Percentiles rank a stretch among this genome's conserved stretches.
Evolutionary conservation across 345 rosid species (phyloP).

Genomic region (Rhodamnia argentea): DNA sequence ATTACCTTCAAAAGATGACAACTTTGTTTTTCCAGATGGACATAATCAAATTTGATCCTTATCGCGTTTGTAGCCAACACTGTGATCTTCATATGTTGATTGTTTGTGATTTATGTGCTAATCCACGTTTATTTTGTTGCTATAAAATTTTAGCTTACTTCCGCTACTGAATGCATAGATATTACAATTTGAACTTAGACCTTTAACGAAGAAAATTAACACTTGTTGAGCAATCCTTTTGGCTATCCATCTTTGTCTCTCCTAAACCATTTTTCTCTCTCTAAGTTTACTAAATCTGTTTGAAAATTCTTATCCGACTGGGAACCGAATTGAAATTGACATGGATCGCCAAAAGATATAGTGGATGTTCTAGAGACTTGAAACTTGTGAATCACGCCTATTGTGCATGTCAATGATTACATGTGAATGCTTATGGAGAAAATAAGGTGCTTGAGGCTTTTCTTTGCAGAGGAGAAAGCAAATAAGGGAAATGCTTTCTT

Average conservation of each 20-base stretch:
- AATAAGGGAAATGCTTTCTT: too few relatives aligned
- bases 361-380: not conserved
- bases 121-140: not conserved
- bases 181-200: not conserved
- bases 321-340: not conserved
- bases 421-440: not conserved
- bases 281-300: not conserved
- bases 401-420: not conserved
- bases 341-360: not conserved
- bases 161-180: rapidly evolving
- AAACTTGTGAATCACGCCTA: not conserved
- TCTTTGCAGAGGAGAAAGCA: not conserved
- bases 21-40: not conserved
- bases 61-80: not conserved
- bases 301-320: not conserved
- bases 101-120: not conserved
- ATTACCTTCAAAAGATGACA: not conserved
- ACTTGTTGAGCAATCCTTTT: not conserved
- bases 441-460: not conserved
- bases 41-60: not conserved
- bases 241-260: not conserved
- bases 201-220: not conserved
- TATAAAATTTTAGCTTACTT: not conserved
- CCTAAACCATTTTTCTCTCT: not conserved
- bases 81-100: not conserved